Percentiles rank a stretch among this genome's conserved stretches.
Conservation (phyloP, 164 flowering plant species). For the Pachysandra terminalis region DNA sequence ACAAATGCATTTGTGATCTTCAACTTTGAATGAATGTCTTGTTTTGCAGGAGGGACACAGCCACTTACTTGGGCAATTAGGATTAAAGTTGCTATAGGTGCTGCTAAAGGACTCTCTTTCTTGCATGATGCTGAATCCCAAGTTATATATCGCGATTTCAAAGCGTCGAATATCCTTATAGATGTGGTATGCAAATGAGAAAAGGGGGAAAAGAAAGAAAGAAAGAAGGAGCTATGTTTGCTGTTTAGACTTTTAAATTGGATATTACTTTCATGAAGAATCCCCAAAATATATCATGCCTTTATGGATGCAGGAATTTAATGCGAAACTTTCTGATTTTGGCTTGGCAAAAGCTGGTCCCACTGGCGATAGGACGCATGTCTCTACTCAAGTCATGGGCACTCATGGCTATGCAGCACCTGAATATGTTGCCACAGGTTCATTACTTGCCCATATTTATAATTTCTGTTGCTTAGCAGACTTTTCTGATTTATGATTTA, state of each 20-base stretch:
- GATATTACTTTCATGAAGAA: neutral
- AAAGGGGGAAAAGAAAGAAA: slow-evolving; percentile 1
- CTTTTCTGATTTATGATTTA: neutral
- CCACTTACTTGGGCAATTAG: slow-evolving; percentile 46
- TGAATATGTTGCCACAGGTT: slow-evolving; percentile 54
- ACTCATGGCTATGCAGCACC: slow-evolving; percentile 64
- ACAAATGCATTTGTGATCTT: neutral
- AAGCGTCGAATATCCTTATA: slow-evolving; percentile 50
- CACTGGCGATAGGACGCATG: slow-evolving; percentile 48
- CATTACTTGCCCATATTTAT: neutral
- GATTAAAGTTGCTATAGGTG: slow-evolving; percentile 43
- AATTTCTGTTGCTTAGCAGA: neutral
- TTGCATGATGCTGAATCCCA: slow-evolving; percentile 37
- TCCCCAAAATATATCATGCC: neutral
- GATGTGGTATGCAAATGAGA: slow-evolving; percentile 32
- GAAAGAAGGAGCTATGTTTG: neutral
- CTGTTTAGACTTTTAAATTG: neutral
- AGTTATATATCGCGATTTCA: slow-evolving; percentile 54
- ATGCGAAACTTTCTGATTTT: slow-evolving; percentile 61
- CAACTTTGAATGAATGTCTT: neutral
- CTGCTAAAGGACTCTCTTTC: slow-evolving; percentile 48
- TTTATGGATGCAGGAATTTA: slow-evolving; percentile 34
- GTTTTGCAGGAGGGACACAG: slow-evolving; percentile 30
- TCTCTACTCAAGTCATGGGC: slow-evolving; percentile 56
- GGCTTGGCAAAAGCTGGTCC: slow-evolving; percentile 63